Conservation (phyloP, 2,329 filamentous ascomycete genomes). For the Hypoxylon sp. region DNA sequence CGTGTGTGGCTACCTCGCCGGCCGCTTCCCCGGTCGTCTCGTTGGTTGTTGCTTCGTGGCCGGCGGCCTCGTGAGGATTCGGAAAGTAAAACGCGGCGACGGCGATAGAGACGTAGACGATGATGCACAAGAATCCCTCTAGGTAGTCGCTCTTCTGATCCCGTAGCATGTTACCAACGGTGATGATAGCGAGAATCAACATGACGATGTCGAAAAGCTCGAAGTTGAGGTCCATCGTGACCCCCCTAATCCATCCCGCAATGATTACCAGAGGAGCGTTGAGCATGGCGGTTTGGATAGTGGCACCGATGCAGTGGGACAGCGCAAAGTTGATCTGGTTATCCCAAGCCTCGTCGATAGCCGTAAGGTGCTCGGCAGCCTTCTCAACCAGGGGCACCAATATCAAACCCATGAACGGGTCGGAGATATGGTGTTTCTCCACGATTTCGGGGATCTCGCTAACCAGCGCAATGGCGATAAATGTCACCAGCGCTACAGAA, state of each 20-base stretch:
- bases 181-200: conserved; percentile 85
- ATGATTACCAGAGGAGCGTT: conserved; percentile 88
- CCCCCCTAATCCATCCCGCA: conserved; percentile 83
- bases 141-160: conserved; percentile 94
- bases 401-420: conserved; percentile 77
- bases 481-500: conserved; percentile 77
- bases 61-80: conserved; percentile 70
- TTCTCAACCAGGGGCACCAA: conserved; percentile 88
- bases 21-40: conserved; percentile 16
- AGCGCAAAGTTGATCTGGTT: conserved; percentile 88
- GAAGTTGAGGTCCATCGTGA: conserved; percentile 84
- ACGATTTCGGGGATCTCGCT: conserved; percentile 76
- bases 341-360: conserved; percentile 87
- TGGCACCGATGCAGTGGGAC: conserved; percentile 87
- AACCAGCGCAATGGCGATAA: conserved; percentile 82
- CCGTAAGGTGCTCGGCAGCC: conserved; percentile 86
- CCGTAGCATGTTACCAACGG: conserved; percentile 87
- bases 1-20: conserved; percentile 16
- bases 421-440: conserved; percentile 61
- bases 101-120: conserved; percentile 74
- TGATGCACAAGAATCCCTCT: conserved; percentile 85
- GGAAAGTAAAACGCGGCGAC: conserved; percentile 72
- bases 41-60: conserved; percentile 53
- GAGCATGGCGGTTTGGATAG: conserved; percentile 89
- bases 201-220: conserved; percentile 88